Percentiles rank a stretch among this genome's conserved stretches.
phyloP scores from a whole-genome alignment of 2,329 filamentous ascomycete species.

The Fusarium tupiense region DNA sequence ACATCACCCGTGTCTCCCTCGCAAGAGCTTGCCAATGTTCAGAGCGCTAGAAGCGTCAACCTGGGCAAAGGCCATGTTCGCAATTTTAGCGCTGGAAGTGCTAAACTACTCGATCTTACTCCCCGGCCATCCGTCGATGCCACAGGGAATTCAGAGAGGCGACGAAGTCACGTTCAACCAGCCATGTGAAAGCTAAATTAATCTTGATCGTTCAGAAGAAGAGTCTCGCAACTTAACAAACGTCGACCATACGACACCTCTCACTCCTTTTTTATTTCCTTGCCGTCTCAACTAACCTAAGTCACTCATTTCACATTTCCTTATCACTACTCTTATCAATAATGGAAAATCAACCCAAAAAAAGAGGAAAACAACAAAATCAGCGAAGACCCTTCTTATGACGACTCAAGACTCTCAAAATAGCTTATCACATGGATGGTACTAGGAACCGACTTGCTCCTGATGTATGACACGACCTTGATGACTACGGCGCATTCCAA shows the following conservation, averaged over 20 bases:
- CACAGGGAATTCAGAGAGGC: constrained; percentile 50
- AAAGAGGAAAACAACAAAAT: constrained; percentile 36
- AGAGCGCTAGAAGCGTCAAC: constrained; percentile 77
- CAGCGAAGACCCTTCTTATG: constrained; percentile 36
- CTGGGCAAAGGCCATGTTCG: constrained; percentile 72
- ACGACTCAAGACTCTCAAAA: constrained; percentile 2
- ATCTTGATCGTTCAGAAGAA: constrained; percentile 33
- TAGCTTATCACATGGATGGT: neutral
- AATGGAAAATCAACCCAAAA: constrained; percentile 24
- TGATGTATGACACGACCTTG: constrained; percentile 42
- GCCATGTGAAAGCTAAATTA: constrained; percentile 30
- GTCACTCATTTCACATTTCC: constrained; percentile 49
- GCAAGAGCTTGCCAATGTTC: constrained; percentile 54
- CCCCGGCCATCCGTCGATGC: constrained; percentile 64
- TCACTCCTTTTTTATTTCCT: constrained; percentile 42
- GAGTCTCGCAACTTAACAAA: constrained; percentile 28
- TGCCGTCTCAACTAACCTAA: constrained; percentile 41
- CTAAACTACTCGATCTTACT: constrained; percentile 75
- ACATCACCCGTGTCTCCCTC: constrained; percentile 43
- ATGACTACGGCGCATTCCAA: constrained; percentile 38
- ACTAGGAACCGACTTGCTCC: constrained; percentile 14
- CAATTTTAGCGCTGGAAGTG: constrained; percentile 81
- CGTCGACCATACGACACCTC: constrained; percentile 18
- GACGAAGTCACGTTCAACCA: constrained; percentile 35
- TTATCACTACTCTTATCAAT: constrained; percentile 30